Percentiles rank a stretch among this genome's conserved stretches.
Evolutionary conservation across 106 monocot genomes (phyloP).

Genomic region (Dendrobium catenatum): DNA sequence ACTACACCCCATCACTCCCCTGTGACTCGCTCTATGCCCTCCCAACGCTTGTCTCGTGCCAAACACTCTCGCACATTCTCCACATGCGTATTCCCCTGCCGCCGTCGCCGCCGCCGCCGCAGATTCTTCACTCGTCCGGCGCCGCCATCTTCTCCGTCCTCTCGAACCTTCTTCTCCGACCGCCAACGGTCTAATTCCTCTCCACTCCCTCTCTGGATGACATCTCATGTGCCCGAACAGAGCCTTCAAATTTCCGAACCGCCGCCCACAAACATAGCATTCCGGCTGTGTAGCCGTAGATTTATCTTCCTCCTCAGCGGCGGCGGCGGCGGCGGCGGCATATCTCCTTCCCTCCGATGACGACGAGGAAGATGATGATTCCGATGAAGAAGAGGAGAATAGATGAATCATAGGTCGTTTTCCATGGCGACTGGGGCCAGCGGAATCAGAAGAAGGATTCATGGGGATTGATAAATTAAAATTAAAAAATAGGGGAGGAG

Average conservation of each 20-base stretch:
- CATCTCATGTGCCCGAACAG: conserved; percentile 5
- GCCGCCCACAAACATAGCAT: not conserved
- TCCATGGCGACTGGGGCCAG: not conserved
- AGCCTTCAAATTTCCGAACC: not conserved
- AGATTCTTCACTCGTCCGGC: not conserved
- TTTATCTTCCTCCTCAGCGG: not conserved
- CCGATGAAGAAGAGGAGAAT: not conserved
- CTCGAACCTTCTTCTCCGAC: not conserved
- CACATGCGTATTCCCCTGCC: not conserved
- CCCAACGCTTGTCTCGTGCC: conserved; percentile 1
- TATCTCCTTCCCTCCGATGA: not conserved
- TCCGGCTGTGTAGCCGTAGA: not conserved
- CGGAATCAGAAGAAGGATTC: not conserved
- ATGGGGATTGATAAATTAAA: not conserved
- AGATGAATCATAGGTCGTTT: not conserved
- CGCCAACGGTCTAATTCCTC: not conserved
- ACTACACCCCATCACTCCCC: conserved; percentile 7
- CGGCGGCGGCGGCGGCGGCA: not conserved
- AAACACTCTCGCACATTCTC: conserved; percentile 2
- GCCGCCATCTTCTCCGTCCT: not conserved
- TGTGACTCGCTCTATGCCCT: conserved; percentile 4
- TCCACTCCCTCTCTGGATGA: conserved; percentile 1
- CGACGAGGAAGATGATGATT: not conserved
- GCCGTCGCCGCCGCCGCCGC: not conserved
- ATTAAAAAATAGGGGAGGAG: not conserved